Conservation (phyloP, 257 asterid species). For the Przewalskia tangutica region DNA sequence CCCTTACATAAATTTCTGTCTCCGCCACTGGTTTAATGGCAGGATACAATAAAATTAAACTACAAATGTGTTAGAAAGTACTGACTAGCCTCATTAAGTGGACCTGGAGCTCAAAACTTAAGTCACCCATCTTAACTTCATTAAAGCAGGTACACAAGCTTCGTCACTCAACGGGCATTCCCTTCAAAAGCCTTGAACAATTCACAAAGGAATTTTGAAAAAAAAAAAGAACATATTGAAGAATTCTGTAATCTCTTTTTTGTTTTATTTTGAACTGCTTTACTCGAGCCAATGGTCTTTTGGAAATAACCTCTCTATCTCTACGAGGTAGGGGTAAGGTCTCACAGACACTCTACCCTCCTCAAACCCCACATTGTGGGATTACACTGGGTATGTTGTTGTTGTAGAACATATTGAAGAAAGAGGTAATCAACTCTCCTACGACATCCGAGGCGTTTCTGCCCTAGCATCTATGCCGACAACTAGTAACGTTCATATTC, state of each 20-base stretch:
- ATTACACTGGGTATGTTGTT: too few relatives aligned
- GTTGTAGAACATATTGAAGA: background rate
- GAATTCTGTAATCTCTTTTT: too few relatives aligned
- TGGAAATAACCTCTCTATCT: too few relatives aligned
- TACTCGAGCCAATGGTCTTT: too few relatives aligned
- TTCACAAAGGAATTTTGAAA: background rate
- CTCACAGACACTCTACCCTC: too few relatives aligned
- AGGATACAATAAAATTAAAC: background rate
- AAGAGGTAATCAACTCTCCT: background rate
- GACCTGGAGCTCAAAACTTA: background rate
- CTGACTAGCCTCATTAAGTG: background rate
- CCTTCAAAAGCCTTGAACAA: background rate
- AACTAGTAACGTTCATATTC: background rate
- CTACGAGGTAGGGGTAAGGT: too few relatives aligned
- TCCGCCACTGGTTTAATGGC: background rate
- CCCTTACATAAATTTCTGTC: background rate
- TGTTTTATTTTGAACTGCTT: too few relatives aligned
- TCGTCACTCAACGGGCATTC: background rate
- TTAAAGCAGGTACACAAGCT: background rate
- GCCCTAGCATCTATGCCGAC: background rate
- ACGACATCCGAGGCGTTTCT: background rate
- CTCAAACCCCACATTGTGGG: too few relatives aligned
- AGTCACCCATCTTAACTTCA: background rate
- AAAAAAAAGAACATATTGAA: background rate
- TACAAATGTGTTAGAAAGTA: background rate